Base-by-base conservation (phyloP, 148 eudicot genomes). In the Pouteria glomerata region DNA sequence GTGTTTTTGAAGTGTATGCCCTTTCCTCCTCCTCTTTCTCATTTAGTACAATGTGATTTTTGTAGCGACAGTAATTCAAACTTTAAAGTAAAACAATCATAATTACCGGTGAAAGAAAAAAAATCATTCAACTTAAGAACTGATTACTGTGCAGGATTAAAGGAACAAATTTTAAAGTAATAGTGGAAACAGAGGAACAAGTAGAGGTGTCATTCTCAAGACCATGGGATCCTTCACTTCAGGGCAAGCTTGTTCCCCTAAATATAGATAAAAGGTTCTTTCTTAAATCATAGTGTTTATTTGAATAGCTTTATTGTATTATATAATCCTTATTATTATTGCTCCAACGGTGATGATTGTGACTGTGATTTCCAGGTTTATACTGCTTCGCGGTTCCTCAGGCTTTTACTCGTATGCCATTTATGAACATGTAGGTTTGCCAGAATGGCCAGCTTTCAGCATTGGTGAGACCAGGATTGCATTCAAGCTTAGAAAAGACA, bases 171-270 rank as follows among this genome's bases (percentile, higher is more conserved):
- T 96, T 88, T 69, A 57, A 84, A 35, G 85, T 92, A 42, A 75
- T 88, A 60, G 73, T 79, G 57, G 80, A 90, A 63, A 79, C 85
- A 0, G 92, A 92, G 41, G 90, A 92, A 52, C 86, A 82, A 76
- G 84, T 96, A 18, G 99, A 96, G 75, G 67, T 96, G 7, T 96
- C 97, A 47, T 96, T 96, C 82, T 83, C 80, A 56, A 90, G 88
- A 81, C 80, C 81, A 71, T 96, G 99, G 99, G 87, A 90, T 67
- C 47, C 85, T 53, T 84, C 90, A 24, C 79, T 78, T 53, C 68
- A 74, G 76, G 92, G 83, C 39, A 85, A 87, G 82, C 71, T 84
- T 3, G 82, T 81, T 29, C 90, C 99, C 15, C 78, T 96, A 52
- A 90, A 90, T 77, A 88, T 92, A 23, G 99, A 96, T 79, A 92